phyloP scores from a whole-genome alignment of 2,329 filamentous ascomycete species.

The Exophiala phaeomuriformis region DNA sequence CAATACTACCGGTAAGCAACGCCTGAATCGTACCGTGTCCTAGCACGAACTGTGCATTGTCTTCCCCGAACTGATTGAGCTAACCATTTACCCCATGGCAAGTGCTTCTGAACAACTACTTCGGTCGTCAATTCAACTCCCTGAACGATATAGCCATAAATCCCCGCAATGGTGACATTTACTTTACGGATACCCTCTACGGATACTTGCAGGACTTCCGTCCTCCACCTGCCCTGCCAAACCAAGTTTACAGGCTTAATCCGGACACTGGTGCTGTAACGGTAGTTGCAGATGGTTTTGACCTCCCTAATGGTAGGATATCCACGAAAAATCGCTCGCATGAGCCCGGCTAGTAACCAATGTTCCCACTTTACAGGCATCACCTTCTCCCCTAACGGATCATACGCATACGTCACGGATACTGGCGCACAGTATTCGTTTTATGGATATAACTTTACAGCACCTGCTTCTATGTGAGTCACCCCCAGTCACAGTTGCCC shows the following conservation, averaged over 20 bases:
- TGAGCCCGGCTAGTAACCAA: background rate
- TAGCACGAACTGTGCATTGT: no score
- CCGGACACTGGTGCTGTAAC: conserved; percentile 38
- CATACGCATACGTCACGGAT: conserved; percentile 27
- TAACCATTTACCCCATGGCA: background rate
- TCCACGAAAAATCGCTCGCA: conserved; percentile 5
- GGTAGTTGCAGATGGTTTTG: conserved; percentile 44
- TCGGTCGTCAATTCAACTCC: conserved; percentile 41
- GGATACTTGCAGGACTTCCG: conserved; percentile 44
- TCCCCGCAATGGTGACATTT: conserved; percentile 24
- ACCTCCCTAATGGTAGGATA: conserved; percentile 38
- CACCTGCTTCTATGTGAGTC: conserved; percentile 22
- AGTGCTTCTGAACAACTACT: conserved; percentile 53
- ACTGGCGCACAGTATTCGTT: conserved; percentile 20
- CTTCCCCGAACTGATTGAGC: no score
- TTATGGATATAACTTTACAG: conserved; percentile 21
- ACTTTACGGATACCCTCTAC: conserved; percentile 30
- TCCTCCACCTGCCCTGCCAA: conserved; percentile 40
- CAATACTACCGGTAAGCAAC: conserved; percentile 41
- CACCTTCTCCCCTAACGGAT: conserved; percentile 33
- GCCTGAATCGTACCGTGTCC: no score
- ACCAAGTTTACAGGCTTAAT: conserved; percentile 45
- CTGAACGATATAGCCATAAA: conserved; percentile 26
- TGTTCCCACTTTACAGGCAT: conserved; percentile 9
- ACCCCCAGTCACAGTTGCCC: no score